Conservation (phyloP, 2,329 filamentous ascomycete genomes). For the Colletotrichum scovillei region DNA sequence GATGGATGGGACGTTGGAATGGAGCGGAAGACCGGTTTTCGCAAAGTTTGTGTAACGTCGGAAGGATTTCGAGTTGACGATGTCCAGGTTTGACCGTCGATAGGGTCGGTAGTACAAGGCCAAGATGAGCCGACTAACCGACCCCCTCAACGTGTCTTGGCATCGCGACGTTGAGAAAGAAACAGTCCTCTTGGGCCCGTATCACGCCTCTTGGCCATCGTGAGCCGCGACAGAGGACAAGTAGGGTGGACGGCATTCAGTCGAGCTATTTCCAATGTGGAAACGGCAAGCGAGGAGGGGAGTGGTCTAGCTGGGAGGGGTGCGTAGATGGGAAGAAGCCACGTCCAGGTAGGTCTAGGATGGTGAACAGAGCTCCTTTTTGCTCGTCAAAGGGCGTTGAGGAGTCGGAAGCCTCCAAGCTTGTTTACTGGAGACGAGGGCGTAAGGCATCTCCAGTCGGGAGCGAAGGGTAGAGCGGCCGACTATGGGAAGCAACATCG, state of each 20-base stretch:
- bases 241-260: neutral
- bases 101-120: slow-evolving; percentile 8
- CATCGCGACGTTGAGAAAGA: slow-evolving; percentile 31
- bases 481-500: neutral
- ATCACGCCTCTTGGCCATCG: slow-evolving; percentile 2
- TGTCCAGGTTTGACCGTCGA: slow-evolving; percentile 22
- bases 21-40: neutral
- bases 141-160: slow-evolving; percentile 1
- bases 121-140: neutral
- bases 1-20: neutral
- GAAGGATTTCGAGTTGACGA: neutral
- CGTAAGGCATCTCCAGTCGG: slow-evolving; percentile 1
- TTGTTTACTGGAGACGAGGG: slow-evolving; percentile 12
- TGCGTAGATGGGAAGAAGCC: neutral
- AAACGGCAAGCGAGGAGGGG: slow-evolving; percentile 16
- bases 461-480: neutral
- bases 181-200: slow-evolving; percentile 9
- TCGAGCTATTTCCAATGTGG: slow-evolving; percentile 28
- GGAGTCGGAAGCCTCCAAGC: slow-evolving; percentile 4
- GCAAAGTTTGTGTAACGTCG: neutral
- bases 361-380: neutral
- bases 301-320: neutral
- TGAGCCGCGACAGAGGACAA: neutral
- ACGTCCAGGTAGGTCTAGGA: slow-evolving; percentile 3
- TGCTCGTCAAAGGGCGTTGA: neutral